Evolutionary conservation across 768 basidiomycete species (phyloP), one percentile per base, ranked within the genome.

Genomic region (Lentinula edodes): DNA sequence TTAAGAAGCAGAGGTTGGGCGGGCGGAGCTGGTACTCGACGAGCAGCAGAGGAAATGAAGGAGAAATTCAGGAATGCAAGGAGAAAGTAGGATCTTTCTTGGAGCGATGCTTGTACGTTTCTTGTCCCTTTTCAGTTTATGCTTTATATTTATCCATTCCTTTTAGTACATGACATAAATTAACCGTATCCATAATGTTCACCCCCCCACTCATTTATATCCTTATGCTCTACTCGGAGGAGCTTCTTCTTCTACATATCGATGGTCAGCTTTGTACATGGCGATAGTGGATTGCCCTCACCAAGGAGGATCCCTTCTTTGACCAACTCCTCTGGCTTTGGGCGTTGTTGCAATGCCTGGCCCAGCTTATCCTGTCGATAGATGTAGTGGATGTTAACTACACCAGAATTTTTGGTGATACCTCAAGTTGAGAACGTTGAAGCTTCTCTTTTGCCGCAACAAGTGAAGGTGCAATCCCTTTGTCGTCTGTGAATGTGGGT

Each of bases 1-100:
- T 75, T 98, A 58, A 78, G 84, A n/a, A 75, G 73, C 39, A 76
- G 87, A 63, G 94, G 95, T 1, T 98, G 93, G 93, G 87, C 84
- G 1, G 88, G 90, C 12, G 76, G 83, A 23, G 83, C 80, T n/a
- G 90, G 90, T 5, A 80, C 88, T 6, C 80, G 76, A 66, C 80
- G 88, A 41, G 91, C 89, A 12, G 85, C 85, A 51, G 65, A 70
- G 28, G 78, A 83, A 64, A 75, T 83, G 76, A 72, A 79, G 52
- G 79, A 81, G 41, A 77, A 73, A 63, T 58, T 83, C 50, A 71
- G 75, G 64, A 76, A 73, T 61, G 72, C 74, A 65, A 73, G 74
- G 65, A 70, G 69, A 61, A 67, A 71, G 51, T 59, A 63, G 52
- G 28, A 28, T 28, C 3, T 2, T 28, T 28, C 28, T 10, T 52